Conservation (phyloP, 2,329 filamentous ascomycete species). For the Diaporthe velutina region DNA sequence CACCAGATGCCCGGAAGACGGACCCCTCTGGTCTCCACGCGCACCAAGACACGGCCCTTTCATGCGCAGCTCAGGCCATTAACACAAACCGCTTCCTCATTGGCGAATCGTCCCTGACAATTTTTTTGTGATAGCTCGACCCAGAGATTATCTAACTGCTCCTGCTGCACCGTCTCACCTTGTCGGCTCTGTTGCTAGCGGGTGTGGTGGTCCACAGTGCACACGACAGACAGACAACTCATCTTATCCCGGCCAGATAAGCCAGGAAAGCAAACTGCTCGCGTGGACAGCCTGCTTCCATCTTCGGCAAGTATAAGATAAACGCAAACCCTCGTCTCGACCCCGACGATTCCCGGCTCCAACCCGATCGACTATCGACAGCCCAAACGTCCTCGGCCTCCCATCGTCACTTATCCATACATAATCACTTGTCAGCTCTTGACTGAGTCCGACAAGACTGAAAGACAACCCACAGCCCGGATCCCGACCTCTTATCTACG, state of each 20-base stretch:
- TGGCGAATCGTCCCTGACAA: conserved; percentile 16
- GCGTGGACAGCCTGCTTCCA: conserved; percentile 10
- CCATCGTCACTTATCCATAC: conserved; percentile 3
- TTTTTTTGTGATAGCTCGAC: conserved; percentile 26
- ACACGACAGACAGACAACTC: conserved; percentile 31
- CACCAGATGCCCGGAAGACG: conserved; percentile 1
- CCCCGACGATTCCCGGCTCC: conserved; percentile 10
- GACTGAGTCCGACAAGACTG: conserved; percentile 34
- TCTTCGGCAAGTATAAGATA: conserved; percentile 31
- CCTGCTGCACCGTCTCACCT: background rate
- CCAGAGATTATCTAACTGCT: conserved; percentile 5
- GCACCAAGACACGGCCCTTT: conserved; percentile 11
- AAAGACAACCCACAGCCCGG: background rate
- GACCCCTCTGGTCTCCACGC: conserved; percentile 25
- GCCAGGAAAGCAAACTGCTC: background rate
- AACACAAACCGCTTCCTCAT: conserved; percentile 16
- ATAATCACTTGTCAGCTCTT: conserved; percentile 44
- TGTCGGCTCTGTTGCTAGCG: background rate
- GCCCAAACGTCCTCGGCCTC: background rate
- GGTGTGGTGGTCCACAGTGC: conserved; percentile 24
- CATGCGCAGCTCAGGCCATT: conserved; percentile 37
- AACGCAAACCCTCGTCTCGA: conserved; percentile 2
- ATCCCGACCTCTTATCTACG: background rate
- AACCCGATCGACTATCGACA: conserved; percentile 8
- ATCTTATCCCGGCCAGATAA: conserved; percentile 34